Evolutionary conservation across 768 basidiomycete species (phyloP).

Genomic region (Cystobasidium onofrii): DNA sequence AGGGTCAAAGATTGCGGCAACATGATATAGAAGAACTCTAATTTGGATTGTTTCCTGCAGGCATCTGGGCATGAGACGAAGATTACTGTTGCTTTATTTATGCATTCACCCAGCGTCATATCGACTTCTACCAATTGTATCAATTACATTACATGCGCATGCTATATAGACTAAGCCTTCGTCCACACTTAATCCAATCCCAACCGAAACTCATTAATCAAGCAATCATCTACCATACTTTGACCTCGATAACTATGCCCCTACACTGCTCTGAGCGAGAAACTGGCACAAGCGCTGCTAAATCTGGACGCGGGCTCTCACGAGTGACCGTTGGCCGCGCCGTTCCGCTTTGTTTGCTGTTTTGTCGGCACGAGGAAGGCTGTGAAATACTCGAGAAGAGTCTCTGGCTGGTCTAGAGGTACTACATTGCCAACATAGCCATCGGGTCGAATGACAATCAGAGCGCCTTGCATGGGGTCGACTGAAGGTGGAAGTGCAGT

Average conservation of each 20-base stretch:
- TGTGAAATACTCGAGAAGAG: conserved; percentile 33
- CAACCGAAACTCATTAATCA: no score
- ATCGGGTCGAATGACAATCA: conserved; percentile 38
- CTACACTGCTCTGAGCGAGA: no score
- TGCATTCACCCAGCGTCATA: background rate
- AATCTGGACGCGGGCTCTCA: no score
- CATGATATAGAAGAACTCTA: no score
- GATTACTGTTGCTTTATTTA: background rate
- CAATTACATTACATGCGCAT: background rate
- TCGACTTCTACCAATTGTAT: background rate
- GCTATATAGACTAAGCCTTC: no score
- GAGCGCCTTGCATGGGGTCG: conserved; percentile 29
- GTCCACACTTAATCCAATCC: no score
- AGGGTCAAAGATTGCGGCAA: no score
- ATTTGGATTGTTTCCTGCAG: background rate
- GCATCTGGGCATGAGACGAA: conserved; percentile 20
- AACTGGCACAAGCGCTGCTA: no score
- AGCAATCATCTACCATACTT: no score
- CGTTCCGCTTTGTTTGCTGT: background rate
- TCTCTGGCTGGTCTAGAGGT: conserved; percentile 27
- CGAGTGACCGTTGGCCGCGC: background rate
- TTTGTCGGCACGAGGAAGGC: conserved; percentile 24
- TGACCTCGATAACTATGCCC: no score
- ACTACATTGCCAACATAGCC: conserved; percentile 32
- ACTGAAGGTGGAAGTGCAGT: background rate